Evolutionary conservation across 306 rosid genomes (phyloP), one percentile per base, ranked within the genome.

Genomic region (Prosopis cineraria): DNA sequence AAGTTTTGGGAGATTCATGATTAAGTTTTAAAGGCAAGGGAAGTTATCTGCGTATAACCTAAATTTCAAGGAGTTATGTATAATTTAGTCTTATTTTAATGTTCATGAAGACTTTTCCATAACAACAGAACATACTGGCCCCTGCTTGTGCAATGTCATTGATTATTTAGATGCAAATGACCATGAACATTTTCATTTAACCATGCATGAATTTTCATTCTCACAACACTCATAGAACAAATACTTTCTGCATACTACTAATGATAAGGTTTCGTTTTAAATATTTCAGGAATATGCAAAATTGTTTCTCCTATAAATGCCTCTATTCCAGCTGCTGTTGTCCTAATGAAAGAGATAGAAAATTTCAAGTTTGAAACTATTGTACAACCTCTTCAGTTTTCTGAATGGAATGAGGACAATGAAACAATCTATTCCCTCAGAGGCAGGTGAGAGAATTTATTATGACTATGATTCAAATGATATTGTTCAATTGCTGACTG

Each of bases 361-460:
- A 66, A 74, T 55, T 85, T 85, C 67, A 85, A 64, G 84, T 85
- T 85, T 79, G 80, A 81, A 70, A 81, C 85, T 13, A 53, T n/a
- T 29, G 73, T 81, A 10, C 85, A 85, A 60, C 85, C 85, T 72
- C 85, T 85, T 78, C 20, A 79, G 45, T 78, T 78, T 37, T 72
- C 81, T 22, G 45, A 70, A 36, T 47, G 81, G 85, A 78, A 77
- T 25, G 76, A 75, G 65, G 72, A 75, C 33, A 63, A 75, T 1
- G 41, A 43, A 9, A 34, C 59, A 45, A 37, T 27, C 12, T 85
- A 78, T 71, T 36, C 44, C 1, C 33, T 44, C 72, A 82, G 79
- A 13, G 79, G 84, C 52, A 85, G 88, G 88, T 81, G 66, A 29
- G 70, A 68, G 17, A 40, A 39, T 24, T n/a, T 3, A n/a, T 11